Evolutionary conservation across 495 filamentous ascomycete species (phyloP).

Genomic region (Penicillium arizonense): DNA sequence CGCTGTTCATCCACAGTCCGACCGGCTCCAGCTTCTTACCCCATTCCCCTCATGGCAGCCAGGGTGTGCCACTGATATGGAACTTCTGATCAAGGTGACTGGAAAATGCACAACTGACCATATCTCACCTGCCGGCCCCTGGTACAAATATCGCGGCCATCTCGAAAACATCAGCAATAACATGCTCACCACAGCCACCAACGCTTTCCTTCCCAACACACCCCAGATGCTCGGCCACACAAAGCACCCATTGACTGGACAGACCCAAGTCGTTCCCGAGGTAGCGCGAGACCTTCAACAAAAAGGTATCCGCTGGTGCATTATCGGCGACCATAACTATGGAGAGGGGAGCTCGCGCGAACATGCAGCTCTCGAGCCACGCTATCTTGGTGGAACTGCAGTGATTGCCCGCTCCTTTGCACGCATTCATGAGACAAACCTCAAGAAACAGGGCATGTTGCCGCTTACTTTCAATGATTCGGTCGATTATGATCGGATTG

Average conservation of each 20-base stretch:
- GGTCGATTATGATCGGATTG: slow-evolving; percentile 46
- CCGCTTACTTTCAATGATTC: slow-evolving; percentile 15
- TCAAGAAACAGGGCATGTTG: slow-evolving; percentile 26
- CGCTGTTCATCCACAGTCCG: slow-evolving; percentile 9
- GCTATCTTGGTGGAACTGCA: slow-evolving; percentile 17
- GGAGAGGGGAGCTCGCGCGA: slow-evolving; percentile 24
- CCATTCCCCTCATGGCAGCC: slow-evolving; percentile 15
- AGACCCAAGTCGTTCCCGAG: slow-evolving; percentile 14
- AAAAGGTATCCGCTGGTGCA: slow-evolving; percentile 12
- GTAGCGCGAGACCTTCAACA: slow-evolving; percentile 15
- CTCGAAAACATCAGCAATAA: slow-evolving; percentile 23
- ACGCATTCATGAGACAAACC: slow-evolving; percentile 24
- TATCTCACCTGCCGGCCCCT: slow-evolving; percentile 21
- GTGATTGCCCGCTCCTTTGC: slow-evolving; percentile 23
- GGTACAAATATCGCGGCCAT: slow-evolving; percentile 20
- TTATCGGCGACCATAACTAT: slow-evolving; percentile 22
- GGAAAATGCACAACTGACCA: slow-evolving; percentile 28
- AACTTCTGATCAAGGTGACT: slow-evolving; percentile 15
- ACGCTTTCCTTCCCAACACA: slow-evolving; percentile 16
- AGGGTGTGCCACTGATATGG: slow-evolving; percentile 7
- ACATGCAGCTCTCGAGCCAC: slow-evolving; percentile 22
- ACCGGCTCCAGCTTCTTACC: slow-evolving; percentile 16
- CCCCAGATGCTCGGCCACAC: slow-evolving; percentile 22
- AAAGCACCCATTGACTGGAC: slow-evolving; percentile 11
- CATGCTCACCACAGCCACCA: slow-evolving; percentile 21